Percentiles rank a stretch among this genome's conserved stretches.
These are phyloP conservation scores for Saturnispora dispora DNA, from an alignment of 805 yeast species.

Conservation along the genomic window DNA sequence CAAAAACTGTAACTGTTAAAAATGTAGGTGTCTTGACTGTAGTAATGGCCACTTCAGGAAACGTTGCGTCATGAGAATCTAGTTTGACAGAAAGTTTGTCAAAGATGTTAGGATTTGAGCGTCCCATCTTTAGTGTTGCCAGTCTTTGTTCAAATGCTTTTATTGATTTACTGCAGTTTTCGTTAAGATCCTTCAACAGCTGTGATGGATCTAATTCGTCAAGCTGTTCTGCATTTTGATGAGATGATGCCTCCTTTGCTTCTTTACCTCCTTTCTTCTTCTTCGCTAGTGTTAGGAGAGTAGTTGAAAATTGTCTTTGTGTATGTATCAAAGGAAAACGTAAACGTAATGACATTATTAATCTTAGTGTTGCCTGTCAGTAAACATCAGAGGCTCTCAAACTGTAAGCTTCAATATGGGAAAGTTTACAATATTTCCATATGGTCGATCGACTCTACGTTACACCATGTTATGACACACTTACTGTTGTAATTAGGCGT, in stretches of 20 bases:
- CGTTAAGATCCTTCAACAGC: slow-evolving; percentile 31
- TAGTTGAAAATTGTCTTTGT: slow-evolving; percentile 7
- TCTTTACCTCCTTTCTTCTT: slow-evolving; percentile 10
- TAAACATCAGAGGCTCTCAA: no score
- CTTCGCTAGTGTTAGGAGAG: slow-evolving; percentile 9
- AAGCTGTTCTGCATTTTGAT: slow-evolving; percentile 13
- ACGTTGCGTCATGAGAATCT: slow-evolving; percentile 36
- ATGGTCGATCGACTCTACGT: no score
- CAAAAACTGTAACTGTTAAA: slow-evolving; percentile 75
- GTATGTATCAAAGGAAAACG: not conserved
- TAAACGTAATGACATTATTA: not conserved
- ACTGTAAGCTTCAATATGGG: no score
- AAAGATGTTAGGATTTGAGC: slow-evolving; percentile 57
- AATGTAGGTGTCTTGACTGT: slow-evolving; percentile 53
- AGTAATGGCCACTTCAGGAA: slow-evolving; percentile 63
- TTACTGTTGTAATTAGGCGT: no score
- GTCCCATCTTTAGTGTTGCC: slow-evolving; percentile 60
- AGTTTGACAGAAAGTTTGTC: slow-evolving; percentile 46
- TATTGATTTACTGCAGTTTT: slow-evolving; percentile 39
- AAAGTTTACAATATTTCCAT: no score
- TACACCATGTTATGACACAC: no score
- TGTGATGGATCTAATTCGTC: slow-evolving; percentile 25
- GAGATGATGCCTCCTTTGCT: slow-evolving; percentile 1
- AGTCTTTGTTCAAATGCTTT: slow-evolving; percentile 46
- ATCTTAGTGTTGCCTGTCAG: no score